These are phyloP conservation scores for Diaporthe caulivora DNA, from an alignment of 2,329 filamentous ascomycete genomes.

Conservation along the genomic window DNA sequence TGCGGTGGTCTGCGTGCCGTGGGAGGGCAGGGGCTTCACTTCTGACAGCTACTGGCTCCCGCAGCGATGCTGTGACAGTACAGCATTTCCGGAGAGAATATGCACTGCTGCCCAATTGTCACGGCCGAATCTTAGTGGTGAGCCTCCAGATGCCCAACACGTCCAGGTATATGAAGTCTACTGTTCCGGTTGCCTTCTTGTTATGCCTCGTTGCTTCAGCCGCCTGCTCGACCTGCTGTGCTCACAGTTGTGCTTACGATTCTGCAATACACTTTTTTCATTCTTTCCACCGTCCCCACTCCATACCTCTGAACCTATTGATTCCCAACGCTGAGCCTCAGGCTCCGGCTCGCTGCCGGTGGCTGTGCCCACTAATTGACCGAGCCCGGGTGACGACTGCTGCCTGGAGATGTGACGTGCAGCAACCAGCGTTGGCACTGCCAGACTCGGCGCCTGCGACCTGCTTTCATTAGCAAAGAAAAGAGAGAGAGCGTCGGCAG, in stretches of 20 bases:
- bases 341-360: slow-evolving; percentile 7
- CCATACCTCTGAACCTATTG: not conserved
- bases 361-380: slow-evolving; percentile 16
- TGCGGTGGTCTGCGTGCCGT: not conserved
- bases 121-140: not conserved
- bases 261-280: not conserved
- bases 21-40: not conserved
- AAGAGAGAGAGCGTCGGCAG: not conserved
- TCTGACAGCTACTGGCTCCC: not conserved
- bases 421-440: slow-evolving; percentile 11
- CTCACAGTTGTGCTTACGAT: not conserved
- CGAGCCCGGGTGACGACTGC: not conserved
- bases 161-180: slow-evolving; percentile 18
- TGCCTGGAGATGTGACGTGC: slow-evolving; percentile 24
- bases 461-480: not conserved
- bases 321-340: not conserved
- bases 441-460: not conserved
- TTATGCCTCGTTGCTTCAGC: slow-evolving; percentile 11
- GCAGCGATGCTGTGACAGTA: not conserved
- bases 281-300: not conserved
- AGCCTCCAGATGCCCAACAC: slow-evolving; percentile 12
- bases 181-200: slow-evolving; percentile 19
- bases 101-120: slow-evolving; percentile 32
- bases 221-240: slow-evolving; percentile 3
- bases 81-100: not conserved